A percentile compares a stretch with the other conserved stretches of the same genome.
phyloP scores from a whole-genome alignment of 805 yeast genomes.

The Priceomyces castillae region DNA sequence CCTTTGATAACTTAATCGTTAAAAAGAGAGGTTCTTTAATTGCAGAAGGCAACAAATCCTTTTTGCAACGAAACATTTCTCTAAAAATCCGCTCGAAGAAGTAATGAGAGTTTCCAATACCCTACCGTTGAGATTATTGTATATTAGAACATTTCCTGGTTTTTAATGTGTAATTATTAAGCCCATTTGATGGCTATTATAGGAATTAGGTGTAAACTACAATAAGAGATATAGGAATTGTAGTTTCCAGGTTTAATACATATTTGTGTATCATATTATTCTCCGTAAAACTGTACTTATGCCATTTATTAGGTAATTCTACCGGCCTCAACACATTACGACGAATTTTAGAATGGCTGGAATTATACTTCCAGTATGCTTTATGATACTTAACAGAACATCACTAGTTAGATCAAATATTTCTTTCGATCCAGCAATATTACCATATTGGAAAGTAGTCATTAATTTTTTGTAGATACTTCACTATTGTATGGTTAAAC shows the following conservation, averaged over 20 bases:
- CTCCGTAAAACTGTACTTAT: too few relatives aligned
- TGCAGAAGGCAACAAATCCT: constrained; percentile 6
- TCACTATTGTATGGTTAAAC: too few relatives aligned
- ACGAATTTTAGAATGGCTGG: too few relatives aligned
- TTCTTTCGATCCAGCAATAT: too few relatives aligned
- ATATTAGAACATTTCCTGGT: background rate
- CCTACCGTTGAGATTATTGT: background rate
- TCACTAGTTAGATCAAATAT: too few relatives aligned
- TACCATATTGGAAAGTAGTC: too few relatives aligned
- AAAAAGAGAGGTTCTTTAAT: constrained; percentile 1
- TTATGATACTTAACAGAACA: too few relatives aligned
- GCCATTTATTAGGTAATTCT: too few relatives aligned
- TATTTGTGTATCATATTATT: too few relatives aligned
- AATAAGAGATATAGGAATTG: background rate
- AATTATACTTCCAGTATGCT: too few relatives aligned
- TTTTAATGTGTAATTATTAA: background rate
- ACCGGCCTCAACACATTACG: too few relatives aligned
- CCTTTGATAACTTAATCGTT: background rate
- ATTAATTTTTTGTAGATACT: too few relatives aligned
- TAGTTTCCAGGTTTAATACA: background rate
- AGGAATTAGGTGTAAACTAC: background rate
- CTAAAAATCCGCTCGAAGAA: constrained; percentile 16
- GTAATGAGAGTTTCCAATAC: background rate
- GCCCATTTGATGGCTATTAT: background rate
- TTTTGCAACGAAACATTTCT: constrained; percentile 15